Base-by-base conservation (phyloP, 306 rosid genomes). In the Astragalus glycyphyllos region DNA sequence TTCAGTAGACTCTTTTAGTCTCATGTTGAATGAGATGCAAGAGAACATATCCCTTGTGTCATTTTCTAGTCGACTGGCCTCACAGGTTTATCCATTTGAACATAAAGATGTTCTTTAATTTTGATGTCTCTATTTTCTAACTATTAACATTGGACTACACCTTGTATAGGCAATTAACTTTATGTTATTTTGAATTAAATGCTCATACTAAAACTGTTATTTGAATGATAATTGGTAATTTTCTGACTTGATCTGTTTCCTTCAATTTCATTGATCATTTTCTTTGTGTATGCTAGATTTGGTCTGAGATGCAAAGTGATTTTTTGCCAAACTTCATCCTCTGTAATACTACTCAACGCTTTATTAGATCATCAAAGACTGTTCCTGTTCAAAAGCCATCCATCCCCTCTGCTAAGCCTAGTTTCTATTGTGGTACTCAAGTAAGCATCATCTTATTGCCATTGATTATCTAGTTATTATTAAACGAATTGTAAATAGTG, bases 221-320 rank as follows among this genome's bases (percentile, higher is more conserved):
- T 58, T 79, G 65, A 40, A 59, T 78, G 50, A 42, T 23, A 68
- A 41, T 61, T 53, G 53, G 54, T 49, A 79, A 54, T 59, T 66
- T 56, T 69, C 16, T 40, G 51, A 42, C 32, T 65, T 70, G 55
- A 50, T 61, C 65, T 49, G 31, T 70, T 68, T 57, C 41, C 68
- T 73, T 48, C 58, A 55, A 69, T 77, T 70, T 72, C 58, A 62
- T 71, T 69, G 73, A 53, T 73, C 44, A 41, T 70, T 23, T 75
- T 79, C 41, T 81, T 57, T 73, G 44, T 84, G 59, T 66, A 51
- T 84, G 75, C 68, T 72, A 94, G 98, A 94, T 94, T 73, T 94
- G 96, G 97, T 90, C 92, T 17, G 98, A 94, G 92, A 90, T 94
- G 97, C 98, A 94, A 77, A 90, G 74, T 56, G 98, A 94, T 74